Conservation (phyloP, 1,284 basidiomycete genomes). For the Wallemia ichthyophaga region DNA sequence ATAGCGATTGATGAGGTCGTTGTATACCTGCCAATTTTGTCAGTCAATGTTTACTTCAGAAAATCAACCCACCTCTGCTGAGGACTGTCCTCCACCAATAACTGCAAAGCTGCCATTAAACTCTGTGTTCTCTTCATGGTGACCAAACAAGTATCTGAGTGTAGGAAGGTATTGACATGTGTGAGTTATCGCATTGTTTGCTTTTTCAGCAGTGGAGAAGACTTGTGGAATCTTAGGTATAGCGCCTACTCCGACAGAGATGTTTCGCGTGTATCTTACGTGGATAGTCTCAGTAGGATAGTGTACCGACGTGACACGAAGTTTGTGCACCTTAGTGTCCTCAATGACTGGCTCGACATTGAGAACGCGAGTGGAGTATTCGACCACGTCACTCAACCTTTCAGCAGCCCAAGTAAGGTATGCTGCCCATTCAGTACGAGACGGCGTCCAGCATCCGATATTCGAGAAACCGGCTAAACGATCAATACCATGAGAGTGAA, state of each 20-base stretch:
- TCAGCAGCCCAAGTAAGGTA: slow-evolving; percentile 27
- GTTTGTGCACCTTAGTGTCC: background rate
- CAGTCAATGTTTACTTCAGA: background rate
- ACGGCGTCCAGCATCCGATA: slow-evolving; percentile 15
- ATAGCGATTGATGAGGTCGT: slow-evolving; percentile 16
- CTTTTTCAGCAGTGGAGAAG: slow-evolving; percentile 14
- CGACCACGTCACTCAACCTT: slow-evolving; percentile 11
- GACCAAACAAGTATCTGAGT: slow-evolving; percentile 16
- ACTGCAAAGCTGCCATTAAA: slow-evolving; percentile 20
- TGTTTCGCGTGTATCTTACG: slow-evolving; percentile 8
- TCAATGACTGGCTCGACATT: slow-evolving; percentile 2
- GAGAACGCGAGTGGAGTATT: slow-evolving; percentile 5
- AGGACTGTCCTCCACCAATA: slow-evolving; percentile 26
- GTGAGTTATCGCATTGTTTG: slow-evolving; percentile 16
- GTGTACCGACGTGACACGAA: background rate
- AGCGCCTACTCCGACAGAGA: slow-evolving; percentile 26
- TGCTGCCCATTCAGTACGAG: slow-evolving; percentile 23
- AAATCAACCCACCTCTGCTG: slow-evolving; percentile 20
- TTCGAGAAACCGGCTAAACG: slow-evolving; percentile 23
- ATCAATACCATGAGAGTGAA: slow-evolving; percentile 20
- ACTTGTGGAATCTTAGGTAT: slow-evolving; percentile 20
- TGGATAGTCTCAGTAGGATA: background rate
- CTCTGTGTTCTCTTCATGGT: slow-evolving; percentile 7
- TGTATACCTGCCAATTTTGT: slow-evolving; percentile 10
- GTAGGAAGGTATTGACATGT: slow-evolving; percentile 21